Percentiles rank a stretch among this genome's conserved stretches.
Evolutionary conservation across 164 flowering plant genomes (phyloP).

Genomic region (grape (Vitis vinifera)): DNA sequence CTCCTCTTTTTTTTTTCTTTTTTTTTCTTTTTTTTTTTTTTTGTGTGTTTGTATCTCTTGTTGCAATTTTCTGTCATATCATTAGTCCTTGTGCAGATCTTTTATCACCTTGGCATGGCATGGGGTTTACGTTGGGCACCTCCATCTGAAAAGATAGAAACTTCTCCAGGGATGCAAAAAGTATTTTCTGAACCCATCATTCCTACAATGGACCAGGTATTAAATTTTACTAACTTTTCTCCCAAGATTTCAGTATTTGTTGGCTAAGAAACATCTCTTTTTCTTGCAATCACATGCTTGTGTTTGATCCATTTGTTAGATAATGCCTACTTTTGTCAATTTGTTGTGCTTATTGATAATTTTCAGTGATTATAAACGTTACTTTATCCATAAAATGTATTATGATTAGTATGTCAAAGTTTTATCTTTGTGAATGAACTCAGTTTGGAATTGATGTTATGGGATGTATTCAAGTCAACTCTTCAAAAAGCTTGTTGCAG

Average conservation of each 20-base stretch:
- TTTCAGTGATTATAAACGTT: background rate
- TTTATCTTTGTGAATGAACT: background rate
- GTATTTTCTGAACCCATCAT: slow-evolving; percentile 52
- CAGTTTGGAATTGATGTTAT: no score
- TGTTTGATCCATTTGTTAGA: background rate
- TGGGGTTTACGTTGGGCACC: slow-evolving; percentile 85
- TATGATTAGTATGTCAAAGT: background rate
- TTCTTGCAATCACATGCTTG: background rate
- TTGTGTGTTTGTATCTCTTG: background rate
- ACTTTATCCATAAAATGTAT: background rate
- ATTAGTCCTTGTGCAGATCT: slow-evolving; percentile 47
- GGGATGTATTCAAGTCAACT: no score
- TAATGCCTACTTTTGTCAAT: background rate
- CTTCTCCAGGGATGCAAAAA: slow-evolving; percentile 25
- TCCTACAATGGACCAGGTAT: slow-evolving; percentile 73
- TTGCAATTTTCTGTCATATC: background rate
- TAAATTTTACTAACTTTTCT: background rate
- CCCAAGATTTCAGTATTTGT: background rate
- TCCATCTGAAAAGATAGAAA: slow-evolving; percentile 19
- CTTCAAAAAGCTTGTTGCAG: no score
- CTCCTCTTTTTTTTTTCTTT: background rate
- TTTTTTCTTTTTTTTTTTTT: background rate
- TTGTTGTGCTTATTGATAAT: background rate
- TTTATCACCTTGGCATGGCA: slow-evolving; percentile 82
- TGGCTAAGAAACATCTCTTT: background rate